Evolutionary conservation across 148 eudicot genomes (phyloP).

Genomic region (Cornus kousa): DNA sequence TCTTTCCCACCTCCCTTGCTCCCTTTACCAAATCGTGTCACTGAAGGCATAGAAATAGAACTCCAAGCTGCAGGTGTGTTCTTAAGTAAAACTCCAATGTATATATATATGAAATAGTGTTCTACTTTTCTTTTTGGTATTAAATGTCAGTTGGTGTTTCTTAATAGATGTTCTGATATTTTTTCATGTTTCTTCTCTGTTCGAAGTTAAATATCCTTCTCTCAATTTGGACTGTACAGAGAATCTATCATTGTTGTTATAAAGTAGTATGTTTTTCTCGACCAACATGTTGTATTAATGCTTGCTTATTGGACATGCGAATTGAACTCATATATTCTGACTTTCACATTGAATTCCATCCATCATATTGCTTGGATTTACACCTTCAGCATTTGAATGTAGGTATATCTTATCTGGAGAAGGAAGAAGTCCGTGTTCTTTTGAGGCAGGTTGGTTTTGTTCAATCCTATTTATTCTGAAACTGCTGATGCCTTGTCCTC

Average conservation of each 20-base stretch:
- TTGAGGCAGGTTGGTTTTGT: conserved; percentile 67
- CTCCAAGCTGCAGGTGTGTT: neutral
- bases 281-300: neutral
- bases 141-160: neutral
- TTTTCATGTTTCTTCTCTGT: neutral
- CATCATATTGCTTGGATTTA: neutral
- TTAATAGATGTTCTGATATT: neutral
- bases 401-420: conserved; percentile 78
- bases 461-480: neutral
- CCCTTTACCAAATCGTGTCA: neutral
- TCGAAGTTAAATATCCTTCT: neutral
- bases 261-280: neutral
- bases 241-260: neutral
- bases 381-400: conserved; percentile 14
- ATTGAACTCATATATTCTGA: neutral
- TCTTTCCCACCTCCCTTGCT: neutral
- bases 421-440: conserved; percentile 75
- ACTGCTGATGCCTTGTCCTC: neutral
- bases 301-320: neutral
- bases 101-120: no score
- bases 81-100: neutral
- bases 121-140: neutral
- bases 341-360: neutral
- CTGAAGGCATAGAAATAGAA: neutral
- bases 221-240: neutral